These are phyloP conservation scores for Byssoonygena ceratinophila DNA, from an alignment of 2,329 filamentous ascomycete species.

Conservation along the genomic window DNA sequence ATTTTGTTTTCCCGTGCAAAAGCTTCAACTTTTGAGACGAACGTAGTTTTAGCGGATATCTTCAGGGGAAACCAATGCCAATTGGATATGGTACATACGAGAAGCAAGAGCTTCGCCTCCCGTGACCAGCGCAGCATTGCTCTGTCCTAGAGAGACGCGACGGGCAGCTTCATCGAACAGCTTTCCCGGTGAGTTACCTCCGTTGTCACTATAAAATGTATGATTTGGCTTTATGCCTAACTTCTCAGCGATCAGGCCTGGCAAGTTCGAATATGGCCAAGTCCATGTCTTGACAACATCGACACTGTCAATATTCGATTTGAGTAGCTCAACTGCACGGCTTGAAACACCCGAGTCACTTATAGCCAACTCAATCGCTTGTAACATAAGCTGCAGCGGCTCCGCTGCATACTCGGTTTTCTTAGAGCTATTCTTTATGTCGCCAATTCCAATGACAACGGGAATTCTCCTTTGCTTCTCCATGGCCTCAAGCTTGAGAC, in stretches of 20 bases:
- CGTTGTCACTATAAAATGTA: constrained; percentile 47
- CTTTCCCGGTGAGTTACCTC: constrained; percentile 52
- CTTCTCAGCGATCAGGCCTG: constrained; percentile 42
- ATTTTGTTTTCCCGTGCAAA: constrained; percentile 44
- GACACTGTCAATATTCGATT: constrained; percentile 46
- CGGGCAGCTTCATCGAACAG: constrained; percentile 54
- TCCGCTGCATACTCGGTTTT: constrained; percentile 46
- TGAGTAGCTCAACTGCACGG: constrained; percentile 28
- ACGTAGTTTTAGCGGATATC: not conserved
- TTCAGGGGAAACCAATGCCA: constrained; percentile 4
- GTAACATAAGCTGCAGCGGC: constrained; percentile 48
- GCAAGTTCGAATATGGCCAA: constrained; percentile 53
- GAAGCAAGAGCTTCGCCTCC: constrained; percentile 57
- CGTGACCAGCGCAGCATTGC: constrained; percentile 48
- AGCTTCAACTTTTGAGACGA: constrained; percentile 36
- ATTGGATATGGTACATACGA: constrained; percentile 22
- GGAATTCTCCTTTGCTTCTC: constrained; percentile 27
- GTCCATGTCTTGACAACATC: constrained; percentile 54
- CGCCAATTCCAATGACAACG: constrained; percentile 54
- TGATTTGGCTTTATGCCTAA: constrained; percentile 42
- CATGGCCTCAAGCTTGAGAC: not conserved
- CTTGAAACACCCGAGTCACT: constrained; percentile 38
- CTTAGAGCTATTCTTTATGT: constrained; percentile 49
- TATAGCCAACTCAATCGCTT: constrained; percentile 45
- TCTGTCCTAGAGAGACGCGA: constrained; percentile 45